A percentile compares a stretch with the other conserved stretches of the same genome.
Conservation (phyloP, 305 asterid genomes). For the Solanum hybrid region DNA sequence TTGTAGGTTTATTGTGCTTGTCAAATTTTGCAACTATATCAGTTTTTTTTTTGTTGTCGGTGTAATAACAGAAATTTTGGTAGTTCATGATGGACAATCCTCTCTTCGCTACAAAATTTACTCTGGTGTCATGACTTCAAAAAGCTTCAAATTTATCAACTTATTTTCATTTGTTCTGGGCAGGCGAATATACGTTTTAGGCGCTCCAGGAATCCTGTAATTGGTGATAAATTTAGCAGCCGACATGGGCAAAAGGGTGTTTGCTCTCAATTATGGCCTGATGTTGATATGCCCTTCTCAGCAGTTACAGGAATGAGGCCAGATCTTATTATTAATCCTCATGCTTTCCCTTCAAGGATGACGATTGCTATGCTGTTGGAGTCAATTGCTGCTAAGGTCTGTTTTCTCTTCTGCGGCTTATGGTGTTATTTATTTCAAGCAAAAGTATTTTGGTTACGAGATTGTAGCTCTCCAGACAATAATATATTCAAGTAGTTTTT, state of each 20-base stretch:
- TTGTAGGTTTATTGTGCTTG: background rate
- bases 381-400: slow-evolving; percentile 94
- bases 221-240: slow-evolving; percentile 98
- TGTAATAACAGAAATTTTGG: background rate
- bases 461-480: background rate
- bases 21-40: background rate
- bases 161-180: slow-evolving; percentile 11
- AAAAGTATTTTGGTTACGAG: background rate
- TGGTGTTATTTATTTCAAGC: background rate
- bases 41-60: background rate
- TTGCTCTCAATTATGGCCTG: slow-evolving; percentile 96
- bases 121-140: background rate
- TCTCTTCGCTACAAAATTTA: background rate
- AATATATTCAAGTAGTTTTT: background rate
- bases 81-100: background rate
- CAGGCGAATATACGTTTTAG: slow-evolving; percentile 88
- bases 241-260: slow-evolving; percentile 99
- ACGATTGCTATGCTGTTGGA: slow-evolving; percentile 96
- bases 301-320: slow-evolving; percentile 90
- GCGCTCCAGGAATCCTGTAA: slow-evolving; percentile 75
- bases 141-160: background rate
- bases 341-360: slow-evolving; percentile 97
- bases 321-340: slow-evolving; percentile 95
- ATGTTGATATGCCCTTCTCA: slow-evolving; percentile 87
- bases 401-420: background rate